Percentiles rank a stretch among this genome's conserved stretches.
Conservation (phyloP, 305 asterid species). For the Lippia alba region DNA sequence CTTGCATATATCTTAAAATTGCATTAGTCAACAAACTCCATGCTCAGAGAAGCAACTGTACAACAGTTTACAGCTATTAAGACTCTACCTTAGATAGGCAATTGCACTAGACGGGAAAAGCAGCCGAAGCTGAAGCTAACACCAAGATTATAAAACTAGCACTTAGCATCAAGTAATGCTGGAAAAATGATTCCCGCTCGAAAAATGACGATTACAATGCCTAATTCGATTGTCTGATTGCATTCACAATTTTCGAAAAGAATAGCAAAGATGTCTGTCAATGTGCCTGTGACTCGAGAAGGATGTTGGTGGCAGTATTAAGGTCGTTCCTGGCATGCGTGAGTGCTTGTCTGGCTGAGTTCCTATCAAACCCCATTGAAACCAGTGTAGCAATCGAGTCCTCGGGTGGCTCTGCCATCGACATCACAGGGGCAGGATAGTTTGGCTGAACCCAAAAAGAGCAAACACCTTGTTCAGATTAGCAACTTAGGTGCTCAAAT, state of each 20-base stretch:
- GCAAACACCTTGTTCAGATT: constrained; percentile 10
- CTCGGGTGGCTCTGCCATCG: constrained; percentile 76
- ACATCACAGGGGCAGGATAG: constrained; percentile 53
- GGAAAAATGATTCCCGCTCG: constrained; percentile 23
- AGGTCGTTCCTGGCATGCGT: constrained; percentile 83
- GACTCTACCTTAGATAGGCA: constrained; percentile 1
- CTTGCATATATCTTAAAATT: constrained; percentile 4
- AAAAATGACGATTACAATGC: constrained; percentile 4
- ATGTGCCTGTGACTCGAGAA: constrained; percentile 78
- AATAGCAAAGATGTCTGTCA: constrained; percentile 27
- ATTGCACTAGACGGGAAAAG: neutral
- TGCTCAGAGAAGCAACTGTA: constrained; percentile 41
- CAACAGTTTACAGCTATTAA: constrained; percentile 40
- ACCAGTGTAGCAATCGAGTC: constrained; percentile 77
- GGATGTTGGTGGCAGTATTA: constrained; percentile 89
- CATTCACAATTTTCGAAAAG: constrained; percentile 9
- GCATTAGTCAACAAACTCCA: constrained; percentile 29
- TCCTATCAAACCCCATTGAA: constrained; percentile 94
- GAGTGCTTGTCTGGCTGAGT: constrained; percentile 93
- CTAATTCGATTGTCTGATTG: constrained; percentile 6
- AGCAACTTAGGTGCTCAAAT: neutral
- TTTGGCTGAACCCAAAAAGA: constrained; percentile 53
- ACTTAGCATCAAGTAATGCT: neutral
- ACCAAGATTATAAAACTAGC: too few species aligned
- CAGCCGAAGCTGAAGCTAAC: neutral